Conservation (phyloP, 1,139 yeast genomes). For the Saccharomyces hybrid region DNA sequence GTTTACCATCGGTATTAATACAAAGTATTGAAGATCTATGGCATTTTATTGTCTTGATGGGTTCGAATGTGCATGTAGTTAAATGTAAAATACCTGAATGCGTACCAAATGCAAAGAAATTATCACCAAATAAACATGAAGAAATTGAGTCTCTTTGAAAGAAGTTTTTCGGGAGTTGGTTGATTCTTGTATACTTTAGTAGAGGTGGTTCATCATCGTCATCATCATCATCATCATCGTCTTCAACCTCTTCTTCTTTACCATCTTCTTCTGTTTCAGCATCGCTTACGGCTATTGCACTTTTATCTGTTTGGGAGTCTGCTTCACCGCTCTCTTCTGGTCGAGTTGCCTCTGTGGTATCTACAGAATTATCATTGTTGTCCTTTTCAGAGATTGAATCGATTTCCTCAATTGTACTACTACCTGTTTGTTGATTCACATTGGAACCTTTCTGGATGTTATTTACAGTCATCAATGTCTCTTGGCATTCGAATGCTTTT, state of each 20-base stretch:
- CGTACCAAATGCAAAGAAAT: slow-evolving; percentile 71
- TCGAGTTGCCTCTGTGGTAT: not conserved
- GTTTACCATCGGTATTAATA: slow-evolving; percentile 61
- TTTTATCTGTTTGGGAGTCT: not conserved
- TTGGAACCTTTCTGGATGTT: not conserved
- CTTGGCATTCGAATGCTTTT: not conserved
- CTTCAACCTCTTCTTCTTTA: slow-evolving; percentile 26
- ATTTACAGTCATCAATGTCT: not conserved
- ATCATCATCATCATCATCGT: slow-evolving; percentile 33
- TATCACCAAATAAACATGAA: slow-evolving; percentile 50
- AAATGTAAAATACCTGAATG: slow-evolving; percentile 80
- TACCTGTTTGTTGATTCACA: not conserved
- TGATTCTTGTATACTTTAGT: slow-evolving; percentile 63
- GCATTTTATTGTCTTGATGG: slow-evolving; percentile 67
- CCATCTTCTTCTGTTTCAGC: slow-evolving; percentile 3
- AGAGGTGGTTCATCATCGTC: slow-evolving; percentile 57
- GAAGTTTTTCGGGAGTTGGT: slow-evolving; percentile 56
- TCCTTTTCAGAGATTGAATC: not conserved
- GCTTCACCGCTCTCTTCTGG: not conserved
- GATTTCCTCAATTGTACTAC: not conserved
- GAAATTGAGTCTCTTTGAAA: slow-evolving; percentile 74
- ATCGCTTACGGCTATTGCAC: not conserved
- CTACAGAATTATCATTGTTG: not conserved
- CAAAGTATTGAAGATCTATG: slow-evolving; percentile 80
- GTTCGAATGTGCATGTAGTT: slow-evolving; percentile 47